Evolutionary conservation across 495 filamentous ascomycete genomes (phyloP), one percentile per base, ranked within the genome.

Genomic region (Penicillium maclennaniae): DNA sequence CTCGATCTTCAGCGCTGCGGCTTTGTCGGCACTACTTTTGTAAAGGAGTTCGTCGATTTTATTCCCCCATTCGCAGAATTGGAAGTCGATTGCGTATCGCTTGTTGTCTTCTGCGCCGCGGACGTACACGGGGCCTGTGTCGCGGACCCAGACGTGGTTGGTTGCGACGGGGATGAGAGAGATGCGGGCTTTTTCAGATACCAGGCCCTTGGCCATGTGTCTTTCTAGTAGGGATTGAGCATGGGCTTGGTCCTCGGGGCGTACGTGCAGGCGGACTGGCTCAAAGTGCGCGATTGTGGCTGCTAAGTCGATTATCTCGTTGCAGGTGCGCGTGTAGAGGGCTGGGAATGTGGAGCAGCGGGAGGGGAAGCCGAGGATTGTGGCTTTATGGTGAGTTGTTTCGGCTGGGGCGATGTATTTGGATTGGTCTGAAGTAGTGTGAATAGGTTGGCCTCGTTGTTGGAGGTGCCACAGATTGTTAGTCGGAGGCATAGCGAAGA

Each of bases 91-190:
- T 10, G 67, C 69, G 26, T 56, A 59, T 6, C 67, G 62, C 17
- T 47, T 40, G 6, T 43, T 14, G 39, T 61, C 50, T 7, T 58
- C 49, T 6, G 43, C 50, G n/a, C 52, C 46, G 40, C 56, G 63
- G 17, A 70, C 63, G 47, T 70, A 71, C 12, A 69, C 63, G 15
- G 68, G 68, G 0, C 66, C 69, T 3, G 67, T 71, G 45, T 71
- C 69, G 31, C 69, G 62, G 25, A 70, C 64, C 69, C 69, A 71
- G 59, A 57, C 47, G 55, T 71, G 67, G 50, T 69, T 71, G 19
- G 63, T 69, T 16, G 59, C 43, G 3, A 43, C 51, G 1, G 60
- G 45, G 37, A 69, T 53, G 12, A 69, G 53, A 1, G 45, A 46
- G 23, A 69, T 59, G 14, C 56, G 57, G 8, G 23, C n/a, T 16